Conservation (phyloP, 805 yeast species). For the Lipomyces anomalus region DNA sequence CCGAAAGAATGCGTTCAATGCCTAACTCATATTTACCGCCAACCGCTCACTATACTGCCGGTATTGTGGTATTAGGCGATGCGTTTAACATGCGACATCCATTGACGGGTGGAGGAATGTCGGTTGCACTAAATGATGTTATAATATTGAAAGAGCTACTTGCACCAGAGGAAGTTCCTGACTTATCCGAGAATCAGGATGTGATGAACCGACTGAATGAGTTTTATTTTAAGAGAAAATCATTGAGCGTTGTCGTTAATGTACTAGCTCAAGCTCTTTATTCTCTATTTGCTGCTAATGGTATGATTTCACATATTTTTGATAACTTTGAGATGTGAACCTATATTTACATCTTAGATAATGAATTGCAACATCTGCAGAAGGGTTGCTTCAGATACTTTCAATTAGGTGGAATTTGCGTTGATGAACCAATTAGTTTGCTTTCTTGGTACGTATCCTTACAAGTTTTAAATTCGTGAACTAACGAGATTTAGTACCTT, state of each 20-base stretch:
- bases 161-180: constrained; percentile 47
- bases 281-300: constrained; percentile 83
- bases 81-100: constrained; percentile 98
- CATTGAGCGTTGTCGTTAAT: constrained; percentile 76
- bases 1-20: constrained; percentile 69
- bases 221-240: constrained; percentile 75
- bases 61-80: constrained; percentile 82
- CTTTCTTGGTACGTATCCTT: too few relatives aligned
- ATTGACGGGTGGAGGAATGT: constrained; percentile 98
- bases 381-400: constrained; percentile 86
- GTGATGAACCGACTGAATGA: constrained; percentile 53
- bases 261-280: constrained; percentile 86
- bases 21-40: constrained; percentile 92
- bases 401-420: constrained; percentile 74
- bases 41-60: constrained; percentile 56
- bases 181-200: constrained; percentile 51
- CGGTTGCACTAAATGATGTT: constrained; percentile 89
- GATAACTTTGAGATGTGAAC: not conserved
- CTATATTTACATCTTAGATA: constrained; percentile 2
- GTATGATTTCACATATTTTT: constrained; percentile 33
- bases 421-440: constrained; percentile 72
- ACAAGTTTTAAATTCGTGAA: too few relatives aligned
- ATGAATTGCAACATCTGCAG: constrained; percentile 57
- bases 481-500: too few relatives aligned
- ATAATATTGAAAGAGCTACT: constrained; percentile 60